Evolutionary conservation across 2,329 filamentous ascomycete genomes (phyloP), one percentile per base, ranked within the genome.

Genomic region (Endothia cerciana): DNA sequence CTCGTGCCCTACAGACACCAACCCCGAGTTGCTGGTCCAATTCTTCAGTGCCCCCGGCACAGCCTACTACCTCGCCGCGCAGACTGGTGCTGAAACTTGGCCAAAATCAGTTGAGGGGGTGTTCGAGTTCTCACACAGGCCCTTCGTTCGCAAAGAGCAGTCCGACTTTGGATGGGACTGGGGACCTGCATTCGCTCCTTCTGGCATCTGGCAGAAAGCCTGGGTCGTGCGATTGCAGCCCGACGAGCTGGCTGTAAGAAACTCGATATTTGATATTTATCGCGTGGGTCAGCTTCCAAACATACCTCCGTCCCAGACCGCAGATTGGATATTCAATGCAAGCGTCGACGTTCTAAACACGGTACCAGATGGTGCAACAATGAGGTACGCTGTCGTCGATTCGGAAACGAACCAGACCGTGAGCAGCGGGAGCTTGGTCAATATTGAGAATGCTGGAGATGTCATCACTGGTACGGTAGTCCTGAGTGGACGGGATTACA

Each of bases 91-190:
- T 68, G 79, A 82, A 69, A 78, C 80, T 49, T 87, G 84, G 83
- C 84, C 85, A 0, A 71, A 69, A 64, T 77, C 75, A 10, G 78
- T 86, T 3, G 78, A 87, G 69, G 74, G 77, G 19, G 58, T 78
- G 0, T 86, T 80, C 65, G 84, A 87, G 68, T 86, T 85, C 59
- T 73, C 77, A 0, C 83, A 87, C 65, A 78, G 83, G 7, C 80
- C 82, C 72, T 87, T 84, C 68, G 83, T 88, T 43, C 80, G 87
- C 38, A 88, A 89, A 71, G 82, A 88, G 71, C 84, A 89, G 72
- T 85, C 79, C 8, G 86, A 89, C 72, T 89, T 89, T 72, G 87
- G 87, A 1, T 89, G 87, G 87, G 86, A 88, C 67, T 87, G 85
- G 85, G 85, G 85, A 11, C 85, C 85, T 11, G 84, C 83, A 0